A percentile compares a stretch with the other conserved stretches of the same genome.
These are phyloP conservation scores for Torulaspora gathmanii DNA, from an alignment of 805 yeast genomes.

Conservation along the genomic window DNA sequence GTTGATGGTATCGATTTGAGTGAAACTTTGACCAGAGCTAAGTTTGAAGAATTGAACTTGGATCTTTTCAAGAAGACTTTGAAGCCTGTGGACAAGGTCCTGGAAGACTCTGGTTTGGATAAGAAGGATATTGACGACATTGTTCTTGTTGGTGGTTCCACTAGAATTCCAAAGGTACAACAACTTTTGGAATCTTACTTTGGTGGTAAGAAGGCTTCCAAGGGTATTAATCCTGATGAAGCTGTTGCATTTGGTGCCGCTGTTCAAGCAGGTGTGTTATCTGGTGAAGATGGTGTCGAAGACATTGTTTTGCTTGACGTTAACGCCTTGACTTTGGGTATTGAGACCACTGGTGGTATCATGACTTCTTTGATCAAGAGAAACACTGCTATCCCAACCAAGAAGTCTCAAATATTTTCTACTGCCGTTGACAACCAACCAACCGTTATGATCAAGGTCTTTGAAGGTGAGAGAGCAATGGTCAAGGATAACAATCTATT, in stretches of 20 bases:
- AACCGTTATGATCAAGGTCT: constrained; percentile 89
- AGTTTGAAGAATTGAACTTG: constrained; percentile 93
- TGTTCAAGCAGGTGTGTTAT: constrained; percentile 95
- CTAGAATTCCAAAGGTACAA: constrained; percentile 98
- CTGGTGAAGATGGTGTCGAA: constrained; percentile 93
- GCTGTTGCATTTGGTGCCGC: constrained; percentile 99
- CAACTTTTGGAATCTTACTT: constrained; percentile 85
- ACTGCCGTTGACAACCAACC: constrained; percentile 97
- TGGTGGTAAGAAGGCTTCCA: constrained; percentile 92
- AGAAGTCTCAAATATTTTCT: constrained; percentile 90
- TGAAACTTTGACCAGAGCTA: constrained; percentile 93
- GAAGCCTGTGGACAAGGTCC: constrained; percentile 93
- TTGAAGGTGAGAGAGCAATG: constrained; percentile 93
- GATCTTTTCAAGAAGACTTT: constrained; percentile 90
- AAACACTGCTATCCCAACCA: constrained; percentile 93
- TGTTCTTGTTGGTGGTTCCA: constrained; percentile 97
- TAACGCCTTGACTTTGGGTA: constrained; percentile 90
- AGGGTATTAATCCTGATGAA: constrained; percentile 98
- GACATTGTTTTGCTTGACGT: constrained; percentile 88
- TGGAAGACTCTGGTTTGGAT: constrained; percentile 86
- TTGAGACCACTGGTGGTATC: constrained; percentile 96
- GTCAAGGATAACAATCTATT: constrained; percentile 91
- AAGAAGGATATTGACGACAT: constrained; percentile 88
- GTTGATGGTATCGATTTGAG: constrained; percentile 93
- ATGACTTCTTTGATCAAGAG: constrained; percentile 94